Base-by-base conservation (phyloP, 208 protist genomes). In the Crithidia bombi region DNA sequence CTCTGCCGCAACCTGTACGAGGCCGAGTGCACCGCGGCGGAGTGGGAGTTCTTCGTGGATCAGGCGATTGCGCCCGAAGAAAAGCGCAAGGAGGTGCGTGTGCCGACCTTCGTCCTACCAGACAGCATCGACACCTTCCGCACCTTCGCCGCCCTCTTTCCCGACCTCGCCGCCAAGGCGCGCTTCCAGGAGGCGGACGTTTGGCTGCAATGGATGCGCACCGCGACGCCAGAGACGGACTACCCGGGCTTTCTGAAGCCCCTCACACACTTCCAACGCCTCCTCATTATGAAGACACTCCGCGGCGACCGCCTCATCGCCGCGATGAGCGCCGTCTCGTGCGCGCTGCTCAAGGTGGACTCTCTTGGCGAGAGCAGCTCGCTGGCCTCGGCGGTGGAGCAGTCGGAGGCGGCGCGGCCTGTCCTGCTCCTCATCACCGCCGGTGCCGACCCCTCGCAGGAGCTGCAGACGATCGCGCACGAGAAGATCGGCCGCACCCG, bases 11-110 rank as follows among this genome's bases (percentile, higher is more conserved):
- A 87, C 26, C 78, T 99, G 6, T 64, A 83, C 68, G 79, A 82
- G 1, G 52, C 91, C 1, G 49, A 84, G 58, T 94, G 86, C 70
- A 87, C 58, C 15, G 65, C 73, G 11, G 75, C 71, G 21, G 95
- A 98, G 79, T 98, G 98, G 97, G 87, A 97, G 54, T 95, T 98
- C 75, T 98, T 99, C 79, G 79, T 97, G 19, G 90, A 92, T 51
- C 58, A 81, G 56, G 75, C 65, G 10, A 47, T 71, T 38, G 70
- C 64, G 4, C 10, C 46, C 12, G 69, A 70, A 43, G 65, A 69
- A 19, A 88, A 92, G 75, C 81, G 83, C 56, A 82, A 69, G 43
- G 82, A 91, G 39, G 82, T 94, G 50, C 73, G 69, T n/a, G 61
- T 97, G 25, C 93, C 95, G 11, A 88, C 75, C 17, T 98, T 96